Evolutionary conservation across 371 early-diverging fungal genomes (phyloP).

Genomic region (Apophysomyces variabilis): DNA sequence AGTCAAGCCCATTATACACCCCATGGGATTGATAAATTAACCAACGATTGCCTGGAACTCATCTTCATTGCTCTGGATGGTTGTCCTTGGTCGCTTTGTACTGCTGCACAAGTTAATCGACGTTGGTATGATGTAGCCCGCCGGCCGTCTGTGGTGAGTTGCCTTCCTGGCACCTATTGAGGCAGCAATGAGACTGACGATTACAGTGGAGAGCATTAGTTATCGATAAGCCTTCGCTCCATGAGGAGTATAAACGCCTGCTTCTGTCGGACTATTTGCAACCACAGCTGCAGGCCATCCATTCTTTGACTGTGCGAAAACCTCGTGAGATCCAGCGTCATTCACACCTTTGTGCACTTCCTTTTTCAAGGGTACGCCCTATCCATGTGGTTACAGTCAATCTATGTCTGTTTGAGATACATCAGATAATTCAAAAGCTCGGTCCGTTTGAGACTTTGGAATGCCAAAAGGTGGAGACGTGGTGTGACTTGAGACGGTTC

Average conservation of each 20-base stretch:
- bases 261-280: slow-evolving; percentile 2
- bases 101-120: slow-evolving; percentile 15
- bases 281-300: neutral
- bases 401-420: slow-evolving; percentile 2
- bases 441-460: neutral
- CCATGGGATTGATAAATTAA: neutral
- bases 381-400: neutral
- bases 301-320: neutral
- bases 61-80: slow-evolving; percentile 13
- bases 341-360: neutral
- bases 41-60: slow-evolving; percentile 16
- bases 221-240: slow-evolving; percentile 15
- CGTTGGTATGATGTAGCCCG: slow-evolving; percentile 16
- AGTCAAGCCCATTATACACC: neutral
- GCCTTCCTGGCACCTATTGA: neutral
- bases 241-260: slow-evolving; percentile 2
- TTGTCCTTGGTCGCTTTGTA: slow-evolving; percentile 15
- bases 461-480: neutral
- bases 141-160: slow-evolving; percentile 17
- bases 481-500: slow-evolving; percentile 1
- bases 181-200: neutral
- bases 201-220: slow-evolving; percentile 16
- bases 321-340: neutral
- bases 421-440: neutral
- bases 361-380: neutral